A percentile compares a stretch with the other conserved stretches of the same genome.
phyloP scores from a whole-genome alignment of 2,329 filamentous ascomycete genomes.

The Fusarium pseudoanthophilum region DNA sequence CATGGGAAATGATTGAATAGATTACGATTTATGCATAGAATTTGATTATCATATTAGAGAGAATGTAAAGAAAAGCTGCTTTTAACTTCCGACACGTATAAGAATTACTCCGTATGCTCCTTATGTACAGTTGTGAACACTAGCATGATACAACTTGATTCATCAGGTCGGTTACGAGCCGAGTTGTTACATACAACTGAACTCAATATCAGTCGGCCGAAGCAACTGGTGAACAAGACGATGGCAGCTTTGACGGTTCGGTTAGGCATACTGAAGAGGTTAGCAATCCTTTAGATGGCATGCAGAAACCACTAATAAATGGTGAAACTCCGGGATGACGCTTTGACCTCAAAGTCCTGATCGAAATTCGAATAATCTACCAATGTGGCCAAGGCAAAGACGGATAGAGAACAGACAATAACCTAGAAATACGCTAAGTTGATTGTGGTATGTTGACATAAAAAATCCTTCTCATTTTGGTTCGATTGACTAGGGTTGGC shows the following conservation, averaged over 20 bases:
- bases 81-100: background rate
- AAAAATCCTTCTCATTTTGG: background rate
- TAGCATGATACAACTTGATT: background rate
- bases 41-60: background rate
- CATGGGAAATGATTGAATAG: background rate
- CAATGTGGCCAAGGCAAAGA: conserved; percentile 16
- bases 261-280: conserved; percentile 2
- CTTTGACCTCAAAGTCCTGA: conserved; percentile 33
- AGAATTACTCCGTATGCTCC: background rate
- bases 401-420: conserved; percentile 17
- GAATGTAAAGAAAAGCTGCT: background rate
- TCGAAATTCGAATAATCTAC: background rate
- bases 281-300: conserved; percentile 4
- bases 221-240: background rate
- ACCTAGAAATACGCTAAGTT: conserved; percentile 13
- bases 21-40: conserved; percentile 8
- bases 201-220: conserved; percentile 6
- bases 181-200: background rate
- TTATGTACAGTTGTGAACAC: background rate
- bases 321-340: conserved; percentile 41
- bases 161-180: conserved; percentile 21
- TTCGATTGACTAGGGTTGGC: conserved; percentile 6
- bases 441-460: background rate
- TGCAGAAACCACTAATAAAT: conserved; percentile 38
- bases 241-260: conserved; percentile 6